phyloP scores from a whole-genome alignment of 2,329 filamentous ascomycete species.

The Penicillium sp. region DNA sequence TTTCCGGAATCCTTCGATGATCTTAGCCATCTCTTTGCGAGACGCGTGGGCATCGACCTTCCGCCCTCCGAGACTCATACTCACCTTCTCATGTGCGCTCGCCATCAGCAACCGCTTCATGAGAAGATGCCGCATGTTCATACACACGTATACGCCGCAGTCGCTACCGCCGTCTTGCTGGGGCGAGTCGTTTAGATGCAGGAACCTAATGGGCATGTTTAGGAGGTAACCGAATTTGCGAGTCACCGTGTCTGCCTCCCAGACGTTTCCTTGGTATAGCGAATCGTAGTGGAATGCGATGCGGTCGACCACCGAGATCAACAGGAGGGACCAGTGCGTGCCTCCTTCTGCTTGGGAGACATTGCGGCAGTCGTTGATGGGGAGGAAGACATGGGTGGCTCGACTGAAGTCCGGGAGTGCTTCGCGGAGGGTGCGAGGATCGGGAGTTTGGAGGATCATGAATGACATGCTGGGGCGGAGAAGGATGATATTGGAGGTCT shows the following conservation, averaged over 20 bases:
- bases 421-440: conserved; percentile 56
- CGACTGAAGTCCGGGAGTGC: conserved; percentile 77
- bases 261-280: conserved; percentile 69
- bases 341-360: conserved; percentile 79
- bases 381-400: conserved; percentile 90
- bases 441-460: conserved; percentile 73
- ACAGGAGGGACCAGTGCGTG: conserved; percentile 88
- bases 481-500: conserved; percentile 81
- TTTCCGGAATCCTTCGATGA: conserved; percentile 81
- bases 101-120: conserved; percentile 77
- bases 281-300: conserved; percentile 97
- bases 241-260: conserved; percentile 68
- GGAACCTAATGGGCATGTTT: conserved; percentile 64
- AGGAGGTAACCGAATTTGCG: conserved; percentile 69
- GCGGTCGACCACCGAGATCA: conserved; percentile 83
- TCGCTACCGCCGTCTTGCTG: conserved; percentile 91
- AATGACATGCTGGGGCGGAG: conserved; percentile 91
- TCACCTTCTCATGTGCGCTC: conserved; percentile 79
- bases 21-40: conserved; percentile 84
- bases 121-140: conserved; percentile 91
- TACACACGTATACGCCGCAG: conserved; percentile 93
- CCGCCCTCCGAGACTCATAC: conserved; percentile 87
- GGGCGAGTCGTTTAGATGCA: conserved; percentile 79
- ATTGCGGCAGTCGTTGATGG: conserved; percentile 84
- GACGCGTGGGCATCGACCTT: conserved; percentile 76